Evolutionary conservation across 2,329 filamentous ascomycete species (phyloP).

Genomic region (Cordyceps pruinosa): DNA sequence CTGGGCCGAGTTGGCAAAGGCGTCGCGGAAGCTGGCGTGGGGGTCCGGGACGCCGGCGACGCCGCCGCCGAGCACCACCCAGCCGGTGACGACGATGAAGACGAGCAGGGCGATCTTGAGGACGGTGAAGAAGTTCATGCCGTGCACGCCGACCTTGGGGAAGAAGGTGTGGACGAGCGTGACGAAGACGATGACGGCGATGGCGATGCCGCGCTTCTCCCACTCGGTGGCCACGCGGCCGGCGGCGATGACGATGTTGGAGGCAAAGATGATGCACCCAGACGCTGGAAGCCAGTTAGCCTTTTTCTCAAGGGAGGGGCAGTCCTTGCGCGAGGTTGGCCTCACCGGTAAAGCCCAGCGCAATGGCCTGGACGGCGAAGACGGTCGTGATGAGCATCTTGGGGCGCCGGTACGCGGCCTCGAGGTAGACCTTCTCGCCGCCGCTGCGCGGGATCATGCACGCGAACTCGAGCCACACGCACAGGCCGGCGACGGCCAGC

Average conservation of each 20-base stretch:
- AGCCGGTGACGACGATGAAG: constrained; percentile 16
- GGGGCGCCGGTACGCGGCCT: constrained; percentile 15
- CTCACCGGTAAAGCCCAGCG: constrained; percentile 15
- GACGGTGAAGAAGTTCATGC: constrained; percentile 17
- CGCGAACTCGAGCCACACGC: constrained; percentile 16
- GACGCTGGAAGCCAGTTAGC: constrained; percentile 11
- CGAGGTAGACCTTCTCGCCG: constrained; percentile 17
- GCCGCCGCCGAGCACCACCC: constrained; percentile 16
- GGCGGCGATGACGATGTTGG: constrained; percentile 15
- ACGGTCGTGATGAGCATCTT: constrained; percentile 16
- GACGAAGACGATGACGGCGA: constrained; percentile 14
- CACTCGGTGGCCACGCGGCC: constrained; percentile 14
- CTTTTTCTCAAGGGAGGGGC: no score
- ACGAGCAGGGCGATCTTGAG: constrained; percentile 14
- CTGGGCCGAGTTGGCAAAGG: constrained; percentile 13
- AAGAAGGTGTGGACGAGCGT: constrained; percentile 16
- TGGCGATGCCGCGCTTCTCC: constrained; percentile 16
- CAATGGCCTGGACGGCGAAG: constrained; percentile 16
- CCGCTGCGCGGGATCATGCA: constrained; percentile 17
- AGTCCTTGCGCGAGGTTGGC: no score
- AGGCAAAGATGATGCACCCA: constrained; percentile 16
- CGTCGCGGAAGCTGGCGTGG: constrained; percentile 15
- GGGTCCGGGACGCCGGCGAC: constrained; percentile 13
- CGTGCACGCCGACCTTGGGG: constrained; percentile 15
- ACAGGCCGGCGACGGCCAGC: constrained; percentile 5